phyloP scores from a whole-genome alignment of 352 stramenopile genomes.

The Phytophthora sp. region DNA sequence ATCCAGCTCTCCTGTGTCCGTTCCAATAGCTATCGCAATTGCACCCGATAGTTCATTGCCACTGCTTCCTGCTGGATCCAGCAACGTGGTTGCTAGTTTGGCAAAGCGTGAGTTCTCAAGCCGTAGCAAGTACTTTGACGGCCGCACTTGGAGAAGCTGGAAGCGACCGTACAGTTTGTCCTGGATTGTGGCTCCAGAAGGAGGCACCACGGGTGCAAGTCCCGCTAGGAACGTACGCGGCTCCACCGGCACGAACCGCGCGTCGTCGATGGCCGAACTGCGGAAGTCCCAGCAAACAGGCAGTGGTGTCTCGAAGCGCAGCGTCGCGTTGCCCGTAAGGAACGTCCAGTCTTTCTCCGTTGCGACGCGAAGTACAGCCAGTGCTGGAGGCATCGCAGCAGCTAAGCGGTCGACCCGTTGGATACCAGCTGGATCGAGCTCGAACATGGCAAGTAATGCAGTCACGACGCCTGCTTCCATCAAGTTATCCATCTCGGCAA shows the following conservation, averaged over 20 bases:
- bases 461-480: slow-evolving; percentile 77
- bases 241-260: slow-evolving; percentile 69
- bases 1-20: slow-evolving; percentile 3
- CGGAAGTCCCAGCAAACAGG: slow-evolving; percentile 76
- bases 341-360: slow-evolving; percentile 64
- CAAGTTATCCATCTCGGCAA: slow-evolving; percentile 47
- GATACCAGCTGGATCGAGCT: slow-evolving; percentile 69
- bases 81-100: slow-evolving; percentile 33
- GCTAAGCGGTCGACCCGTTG: slow-evolving; percentile 76
- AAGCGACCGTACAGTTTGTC: slow-evolving; percentile 79
- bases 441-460: slow-evolving; percentile 81
- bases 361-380: slow-evolving; percentile 44
- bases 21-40: slow-evolving; percentile 51
- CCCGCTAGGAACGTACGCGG: slow-evolving; percentile 60
- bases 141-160: slow-evolving; percentile 64
- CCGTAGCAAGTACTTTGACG: slow-evolving; percentile 69
- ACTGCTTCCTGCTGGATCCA: slow-evolving; percentile 27
- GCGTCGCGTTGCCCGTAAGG: slow-evolving; percentile 41
- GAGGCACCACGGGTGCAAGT: slow-evolving; percentile 50
- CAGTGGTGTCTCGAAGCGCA: slow-evolving; percentile 52
- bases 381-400: slow-evolving; percentile 49
- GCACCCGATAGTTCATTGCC: slow-evolving; percentile 40
- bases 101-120: slow-evolving; percentile 58
- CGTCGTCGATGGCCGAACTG: slow-evolving; percentile 73
- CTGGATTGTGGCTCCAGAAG: slow-evolving; percentile 58